Percentiles rank a stretch among this genome's conserved stretches.
These are phyloP conservation scores for Lactarius tabidus DNA, from an alignment of 768 basidiomycete genomes.

Conservation along the genomic window DNA sequence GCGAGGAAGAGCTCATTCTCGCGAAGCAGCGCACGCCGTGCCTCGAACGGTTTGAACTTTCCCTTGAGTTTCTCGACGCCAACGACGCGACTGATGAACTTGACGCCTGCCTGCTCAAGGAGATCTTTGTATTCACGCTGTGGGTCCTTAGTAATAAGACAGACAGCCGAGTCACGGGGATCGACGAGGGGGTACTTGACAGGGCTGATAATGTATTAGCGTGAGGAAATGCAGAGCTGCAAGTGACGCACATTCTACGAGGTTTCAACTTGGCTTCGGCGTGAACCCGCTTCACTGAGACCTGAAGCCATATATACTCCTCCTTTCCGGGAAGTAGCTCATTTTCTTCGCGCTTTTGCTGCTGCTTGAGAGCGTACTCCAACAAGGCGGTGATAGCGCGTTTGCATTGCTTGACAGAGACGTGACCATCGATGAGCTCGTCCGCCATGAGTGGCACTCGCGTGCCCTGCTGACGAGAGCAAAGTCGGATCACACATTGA, in stretches of 20 bases:
- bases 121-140: slow-evolving; percentile 96
- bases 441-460: neutral
- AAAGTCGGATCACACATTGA: too few relatives aligned
- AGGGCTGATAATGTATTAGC: slow-evolving; percentile 42
- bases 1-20: slow-evolving; percentile 93
- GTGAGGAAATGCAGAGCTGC: neutral
- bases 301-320: slow-evolving; percentile 83
- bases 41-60: slow-evolving; percentile 84
- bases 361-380: slow-evolving; percentile 60
- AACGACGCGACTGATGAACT: slow-evolving; percentile 88
- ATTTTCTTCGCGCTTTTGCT: slow-evolving; percentile 60
- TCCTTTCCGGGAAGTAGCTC: slow-evolving; percentile 78
- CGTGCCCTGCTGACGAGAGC: neutral
- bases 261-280: slow-evolving; percentile 77
- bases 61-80: slow-evolving; percentile 91
- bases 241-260: slow-evolving; percentile 66
- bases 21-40: slow-evolving; percentile 74
- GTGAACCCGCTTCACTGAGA: slow-evolving; percentile 81
- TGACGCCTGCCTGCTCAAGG: slow-evolving; percentile 69
- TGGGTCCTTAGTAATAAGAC: slow-evolving; percentile 93
- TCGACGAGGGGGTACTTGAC: slow-evolving; percentile 80
- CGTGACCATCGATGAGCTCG: slow-evolving; percentile 63
- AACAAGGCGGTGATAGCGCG: slow-evolving; percentile 78
- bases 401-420: slow-evolving; percentile 68
- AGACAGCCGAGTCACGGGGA: slow-evolving; percentile 75